A percentile compares a stretch with the other conserved stretches of the same genome.
These are phyloP conservation scores for Iris pallida DNA, from an alignment of 116 monocot genomes.

Conservation along the genomic window DNA sequence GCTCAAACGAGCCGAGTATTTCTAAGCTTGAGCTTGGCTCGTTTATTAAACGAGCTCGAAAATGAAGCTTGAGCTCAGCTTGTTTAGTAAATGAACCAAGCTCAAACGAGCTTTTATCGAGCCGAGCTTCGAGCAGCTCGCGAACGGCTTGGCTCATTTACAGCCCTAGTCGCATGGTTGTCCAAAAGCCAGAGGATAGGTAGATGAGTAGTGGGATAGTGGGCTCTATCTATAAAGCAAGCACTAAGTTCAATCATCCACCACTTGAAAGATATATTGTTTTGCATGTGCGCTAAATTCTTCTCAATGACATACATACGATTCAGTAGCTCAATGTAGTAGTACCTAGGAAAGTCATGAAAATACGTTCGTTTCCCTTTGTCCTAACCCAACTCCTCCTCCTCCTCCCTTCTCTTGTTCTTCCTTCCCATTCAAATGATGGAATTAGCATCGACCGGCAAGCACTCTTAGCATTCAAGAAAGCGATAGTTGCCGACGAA, in stretches of 20 bases:
- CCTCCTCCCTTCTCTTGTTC: conserved; percentile 18
- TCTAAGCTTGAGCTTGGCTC: no score
- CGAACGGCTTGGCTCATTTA: no score
- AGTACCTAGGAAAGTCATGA: neutral
- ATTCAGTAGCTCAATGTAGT: conserved; percentile 10
- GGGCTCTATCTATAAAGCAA: neutral
- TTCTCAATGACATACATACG: no score
- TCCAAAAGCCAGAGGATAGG: neutral
- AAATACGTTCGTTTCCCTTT: conserved; percentile 10
- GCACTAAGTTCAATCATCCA: neutral
- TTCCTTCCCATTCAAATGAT: neutral
- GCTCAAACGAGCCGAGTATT: no score
- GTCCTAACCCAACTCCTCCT: conserved; percentile 20
- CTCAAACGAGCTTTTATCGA: no score
- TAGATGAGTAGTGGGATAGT: neutral
- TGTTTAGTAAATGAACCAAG: no score
- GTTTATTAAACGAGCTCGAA: no score
- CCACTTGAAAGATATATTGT: neutral
- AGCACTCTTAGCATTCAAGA: conserved; percentile 41
- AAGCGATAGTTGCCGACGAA: conserved; percentile 37
- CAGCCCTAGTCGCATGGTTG: conserved; percentile 1
- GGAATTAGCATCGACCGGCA: conserved; percentile 15
- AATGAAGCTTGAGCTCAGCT: no score
- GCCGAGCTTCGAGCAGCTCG: no score
- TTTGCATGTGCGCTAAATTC: neutral